Evolutionary conservation across 495 filamentous ascomycete species (phyloP), one percentile per base, ranked within the genome.

Genomic region (Aspergillus cristatus): DNA sequence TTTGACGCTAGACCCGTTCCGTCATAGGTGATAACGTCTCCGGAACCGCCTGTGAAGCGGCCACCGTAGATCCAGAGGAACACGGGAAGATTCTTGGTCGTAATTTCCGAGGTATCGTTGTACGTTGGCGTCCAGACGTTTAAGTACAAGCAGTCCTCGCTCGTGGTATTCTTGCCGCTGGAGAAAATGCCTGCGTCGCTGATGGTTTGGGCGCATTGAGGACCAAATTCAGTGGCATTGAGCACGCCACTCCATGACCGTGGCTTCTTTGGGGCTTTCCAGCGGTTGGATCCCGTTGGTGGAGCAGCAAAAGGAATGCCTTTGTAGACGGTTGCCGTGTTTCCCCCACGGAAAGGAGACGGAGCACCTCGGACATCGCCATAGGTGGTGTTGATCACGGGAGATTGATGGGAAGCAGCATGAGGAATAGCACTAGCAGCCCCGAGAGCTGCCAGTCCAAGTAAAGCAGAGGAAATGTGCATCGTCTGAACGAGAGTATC

Each of bases 81-180:
- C 13, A 63, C 58, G 15, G 60, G 44, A 17, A 50, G 52, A 18
- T 47, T 40, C 33, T 47, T 47, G 24, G 33, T 32, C 43, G 39
- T 17, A 3, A 42, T 16, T 24, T 44, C 18, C 29, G 34, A 40
- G 57, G 38, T 49, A 33, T 39, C 47, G 53, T 42, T 32, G 55
- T 60, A 37, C 13, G 42, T 34, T 11, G 59, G 54, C 24, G 56
- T 45, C 53, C 52, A 56, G 36, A 66, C 46, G 42, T 66, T 63
- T 15, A 66, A 43, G 29, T 45, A 56, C 32, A 61, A 39, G 30
- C 62, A 67, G 35, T 67, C 61, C 45, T 67, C 62, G 4, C 47
- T 50, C 7, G 38, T 42, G 10, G 35, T 18, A 8, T 45, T 38
- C 18, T 41, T 45, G 16, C 42, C 42, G 24, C 18, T 42, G 12